Evolutionary conservation across 2,329 filamentous ascomycete species (phyloP), one percentile per base, ranked within the genome.

Genomic region (Penicillium thymicola): DNA sequence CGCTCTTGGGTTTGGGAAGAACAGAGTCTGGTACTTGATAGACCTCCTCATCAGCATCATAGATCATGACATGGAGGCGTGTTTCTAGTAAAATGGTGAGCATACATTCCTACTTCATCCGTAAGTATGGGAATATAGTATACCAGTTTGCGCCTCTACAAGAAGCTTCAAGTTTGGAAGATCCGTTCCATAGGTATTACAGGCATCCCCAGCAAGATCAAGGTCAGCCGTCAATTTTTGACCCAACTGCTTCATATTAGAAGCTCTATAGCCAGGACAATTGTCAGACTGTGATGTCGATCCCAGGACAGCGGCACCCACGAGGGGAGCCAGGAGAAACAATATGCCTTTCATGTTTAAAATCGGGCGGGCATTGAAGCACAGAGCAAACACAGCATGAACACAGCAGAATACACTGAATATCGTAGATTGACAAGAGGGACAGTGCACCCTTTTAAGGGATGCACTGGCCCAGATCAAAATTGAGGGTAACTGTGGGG

Each of bases 1-100:
- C 67, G 11, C 71, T 66, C 14, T 76, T 64, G 0, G 87, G 87
- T 0, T 88, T 83, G 3, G 86, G 81, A 23, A 92, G 76, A 27
- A 90, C 83, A 3, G 81, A 81, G 36, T 87, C 84, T 13, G 89
- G 89, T 1, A 93, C 83, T 69, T 92, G 89, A 66, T 89, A 93
- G 45, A 89, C 87, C 28, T 85, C 80, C 60, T 87, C 81, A n/a
- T 77, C 82, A 6, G 82, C 79, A 71, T 93, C 89, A 60, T 87
- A 84, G 54, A 92, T 89, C 65, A 88, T 82, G 67, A 92, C 85
- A 67, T 90, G 89, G 4, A 92, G 80, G n/a, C 88, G 85, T 23
- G 81, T 78, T 43, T 84, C 86, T 87, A 54, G 14, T 25, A 40
- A n/a, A 51, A 7, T 3, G 5, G 23, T 54, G 14, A 51, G n/a